A percentile compares a stretch with the other conserved stretches of the same genome.
These are phyloP conservation scores for Alternaria metachromatica DNA, from an alignment of 2,329 filamentous ascomycete species.

Conservation along the genomic window DNA sequence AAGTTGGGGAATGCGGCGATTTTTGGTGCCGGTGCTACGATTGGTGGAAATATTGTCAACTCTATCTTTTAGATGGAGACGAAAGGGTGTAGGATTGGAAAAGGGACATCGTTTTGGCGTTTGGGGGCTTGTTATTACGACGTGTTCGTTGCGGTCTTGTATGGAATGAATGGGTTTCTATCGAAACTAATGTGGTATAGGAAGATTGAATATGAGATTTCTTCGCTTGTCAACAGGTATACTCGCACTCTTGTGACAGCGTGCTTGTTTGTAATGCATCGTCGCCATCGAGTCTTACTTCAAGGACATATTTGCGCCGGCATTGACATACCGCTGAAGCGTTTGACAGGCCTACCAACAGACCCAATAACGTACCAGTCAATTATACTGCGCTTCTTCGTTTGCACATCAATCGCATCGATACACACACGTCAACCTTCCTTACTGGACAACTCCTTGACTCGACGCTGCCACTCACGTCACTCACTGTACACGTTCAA, in stretches of 20 bases:
- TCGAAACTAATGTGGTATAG: not conserved
- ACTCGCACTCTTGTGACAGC: not conserved
- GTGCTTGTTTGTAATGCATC: not conserved
- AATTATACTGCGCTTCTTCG: not conserved
- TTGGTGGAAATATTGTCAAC: conserved; percentile 82
- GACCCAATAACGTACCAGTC: not conserved
- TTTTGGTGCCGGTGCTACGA: conserved; percentile 90
- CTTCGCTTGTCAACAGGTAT: not conserved
- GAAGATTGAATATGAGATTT: not conserved
- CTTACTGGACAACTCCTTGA: too few relatives aligned
- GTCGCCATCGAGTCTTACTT: not conserved
- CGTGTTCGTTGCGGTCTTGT: not conserved
- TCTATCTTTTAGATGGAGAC: conserved; percentile 32
- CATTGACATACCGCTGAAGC: not conserved
- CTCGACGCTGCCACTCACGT: too few relatives aligned
- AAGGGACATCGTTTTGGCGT: not conserved
- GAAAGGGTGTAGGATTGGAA: too few relatives aligned
- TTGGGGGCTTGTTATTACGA: not conserved
- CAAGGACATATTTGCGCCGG: not conserved
- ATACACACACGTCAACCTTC: too few relatives aligned
- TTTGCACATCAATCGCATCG: not conserved
- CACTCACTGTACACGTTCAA: too few relatives aligned
- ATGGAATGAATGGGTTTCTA: not conserved
- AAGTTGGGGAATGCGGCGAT: conserved; percentile 87
- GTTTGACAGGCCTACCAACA: not conserved